These are phyloP conservation scores for Terana coerulea DNA, from an alignment of 768 basidiomycete species.

Conservation along the genomic window DNA sequence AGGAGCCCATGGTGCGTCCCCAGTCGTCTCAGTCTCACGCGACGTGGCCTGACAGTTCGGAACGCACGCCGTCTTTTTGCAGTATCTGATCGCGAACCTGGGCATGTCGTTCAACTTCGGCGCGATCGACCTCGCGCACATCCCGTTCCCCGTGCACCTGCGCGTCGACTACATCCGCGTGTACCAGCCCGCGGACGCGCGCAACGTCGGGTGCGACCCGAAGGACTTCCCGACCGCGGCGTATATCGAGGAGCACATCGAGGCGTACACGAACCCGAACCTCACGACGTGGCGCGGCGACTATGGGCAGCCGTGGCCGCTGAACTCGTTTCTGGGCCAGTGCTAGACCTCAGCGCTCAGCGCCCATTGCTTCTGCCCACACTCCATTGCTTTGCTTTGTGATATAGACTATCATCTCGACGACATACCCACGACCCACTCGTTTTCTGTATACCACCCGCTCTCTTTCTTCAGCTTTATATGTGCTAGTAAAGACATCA, in stretches of 20 bases:
- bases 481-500: too few relatives aligned
- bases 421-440: too few relatives aligned
- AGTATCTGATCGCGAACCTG: conserved; percentile 84
- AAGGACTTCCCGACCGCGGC: conserved; percentile 68
- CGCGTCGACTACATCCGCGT: conserved; percentile 86
- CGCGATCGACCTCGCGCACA: conserved; percentile 59
- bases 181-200: conserved; percentile 67
- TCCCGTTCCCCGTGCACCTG: conserved; percentile 73
- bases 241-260: conserved; percentile 67
- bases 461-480: too few relatives aligned
- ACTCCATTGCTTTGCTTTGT: too few relatives aligned
- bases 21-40: not conserved
- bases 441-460: too few relatives aligned
- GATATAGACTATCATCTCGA: too few relatives aligned
- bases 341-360: too few relatives aligned
- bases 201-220: conserved; percentile 87
- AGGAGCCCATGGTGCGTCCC: conserved; percentile 62
- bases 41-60: not conserved
- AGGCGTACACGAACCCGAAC: conserved; percentile 79
- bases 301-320: conserved; percentile 64
- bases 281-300: conserved; percentile 73
- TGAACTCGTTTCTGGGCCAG: conserved; percentile 54
- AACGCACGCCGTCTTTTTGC: conserved; percentile 31
- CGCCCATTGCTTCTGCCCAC: too few relatives aligned
- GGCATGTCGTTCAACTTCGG: conserved; percentile 84